phyloP scores from a whole-genome alignment of 2,329 filamentous ascomycete species.

The Fusarium napiforme region DNA sequence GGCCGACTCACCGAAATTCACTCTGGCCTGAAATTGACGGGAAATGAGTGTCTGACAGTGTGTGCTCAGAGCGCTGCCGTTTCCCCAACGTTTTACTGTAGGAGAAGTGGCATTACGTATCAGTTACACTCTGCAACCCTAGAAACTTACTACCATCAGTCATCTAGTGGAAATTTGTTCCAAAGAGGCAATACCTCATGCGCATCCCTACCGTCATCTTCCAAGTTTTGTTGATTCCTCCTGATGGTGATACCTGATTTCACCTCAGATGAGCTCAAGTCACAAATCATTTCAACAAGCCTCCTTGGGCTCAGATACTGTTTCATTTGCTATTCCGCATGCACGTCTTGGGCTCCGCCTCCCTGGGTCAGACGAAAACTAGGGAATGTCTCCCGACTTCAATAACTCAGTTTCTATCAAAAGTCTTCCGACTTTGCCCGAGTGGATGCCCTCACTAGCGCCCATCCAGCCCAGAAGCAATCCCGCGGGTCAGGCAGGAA shows the following conservation, averaged over 20 bases:
- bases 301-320: conserved; percentile 4
- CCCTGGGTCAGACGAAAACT: conserved; percentile 39
- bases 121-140: conserved; percentile 9
- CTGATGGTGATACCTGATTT: conserved; percentile 14
- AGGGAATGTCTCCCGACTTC: conserved; percentile 39
- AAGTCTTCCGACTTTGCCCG: conserved; percentile 42
- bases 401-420: conserved; percentile 33
- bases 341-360: conserved; percentile 22
- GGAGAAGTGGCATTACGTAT: conserved; percentile 28
- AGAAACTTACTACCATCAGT: conserved; percentile 25
- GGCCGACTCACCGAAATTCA: conserved; percentile 27
- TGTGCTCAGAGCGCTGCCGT: conserved; percentile 10
- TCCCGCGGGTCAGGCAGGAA: conserved; percentile 39
- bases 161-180: conserved; percentile 11
- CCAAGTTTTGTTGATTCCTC: conserved; percentile 7
- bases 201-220: conserved; percentile 6
- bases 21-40: conserved; percentile 1
- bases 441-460: conserved; percentile 37
- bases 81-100: conserved; percentile 26
- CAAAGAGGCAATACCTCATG: conserved; percentile 18
- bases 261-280: neutral
- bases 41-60: conserved; percentile 25
- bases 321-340: conserved; percentile 24
- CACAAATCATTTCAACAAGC: conserved; percentile 4
- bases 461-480: conserved; percentile 28